These are phyloP conservation scores for Candida ponderosae DNA, from an alignment of 805 yeast species.

Conservation along the genomic window DNA sequence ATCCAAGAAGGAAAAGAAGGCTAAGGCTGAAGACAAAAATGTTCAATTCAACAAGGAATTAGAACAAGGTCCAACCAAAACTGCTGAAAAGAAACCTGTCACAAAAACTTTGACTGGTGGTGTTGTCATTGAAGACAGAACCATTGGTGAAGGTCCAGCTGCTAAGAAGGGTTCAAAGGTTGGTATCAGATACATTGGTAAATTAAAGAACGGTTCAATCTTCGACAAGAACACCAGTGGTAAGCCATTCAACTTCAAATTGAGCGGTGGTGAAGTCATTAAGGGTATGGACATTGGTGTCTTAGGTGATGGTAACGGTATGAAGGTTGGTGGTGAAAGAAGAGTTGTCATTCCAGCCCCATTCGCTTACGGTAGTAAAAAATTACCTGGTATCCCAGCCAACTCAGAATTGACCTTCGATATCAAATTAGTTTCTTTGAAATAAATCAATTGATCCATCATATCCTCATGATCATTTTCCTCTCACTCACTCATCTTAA, in stretches of 20 bases:
- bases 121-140: conserved; percentile 87
- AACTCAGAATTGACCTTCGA: conserved; percentile 96
- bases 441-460: conserved; percentile 40
- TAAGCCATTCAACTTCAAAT: conserved; percentile 84
- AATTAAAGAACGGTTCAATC: conserved; percentile 91
- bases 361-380: conserved; percentile 92
- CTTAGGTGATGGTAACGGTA: conserved; percentile 49
- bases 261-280: conserved; percentile 98
- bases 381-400: conserved; percentile 95
- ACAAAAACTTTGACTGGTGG: conserved; percentile 88
- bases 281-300: conserved; percentile 99
- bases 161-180: conserved; percentile 88
- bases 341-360: conserved; percentile 93
- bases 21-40: conserved; percentile 45
- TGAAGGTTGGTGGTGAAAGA: conserved; percentile 99
- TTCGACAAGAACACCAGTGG: conserved; percentile 97
- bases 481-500: too few relatives aligned
- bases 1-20: conserved; percentile 19
- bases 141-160: conserved; percentile 76
- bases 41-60: conserved; percentile 86
- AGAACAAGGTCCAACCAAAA: conserved; percentile 88
- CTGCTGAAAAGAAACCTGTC: conserved; percentile 44
- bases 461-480: background rate
- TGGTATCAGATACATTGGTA: conserved; percentile 96
- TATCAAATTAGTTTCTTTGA: conserved; percentile 85